Conservation (phyloP, 1,284 basidiomycete species). For the Moesziomyces sp. region DNA sequence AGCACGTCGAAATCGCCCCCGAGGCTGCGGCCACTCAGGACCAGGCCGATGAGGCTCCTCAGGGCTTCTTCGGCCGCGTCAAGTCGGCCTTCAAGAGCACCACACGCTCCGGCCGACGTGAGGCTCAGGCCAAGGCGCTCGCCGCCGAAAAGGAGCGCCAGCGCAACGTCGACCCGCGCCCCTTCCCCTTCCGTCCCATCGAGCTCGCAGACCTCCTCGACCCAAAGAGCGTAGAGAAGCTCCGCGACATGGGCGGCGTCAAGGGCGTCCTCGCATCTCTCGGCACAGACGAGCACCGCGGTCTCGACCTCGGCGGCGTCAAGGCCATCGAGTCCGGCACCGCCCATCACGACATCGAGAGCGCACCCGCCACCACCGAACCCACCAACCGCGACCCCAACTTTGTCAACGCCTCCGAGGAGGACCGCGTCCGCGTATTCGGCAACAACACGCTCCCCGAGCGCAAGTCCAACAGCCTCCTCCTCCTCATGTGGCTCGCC, state of each 20-base stretch:
- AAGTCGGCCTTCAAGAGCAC: slow-evolving; percentile 41
- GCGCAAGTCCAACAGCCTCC: slow-evolving; percentile 80
- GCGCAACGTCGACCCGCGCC: slow-evolving; percentile 57
- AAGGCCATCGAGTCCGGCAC: slow-evolving; percentile 34
- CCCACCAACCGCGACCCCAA: slow-evolving; percentile 23
- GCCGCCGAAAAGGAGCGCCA: slow-evolving; percentile 50
- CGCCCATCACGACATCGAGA: slow-evolving; percentile 29
- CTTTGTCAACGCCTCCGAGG: slow-evolving; percentile 44
- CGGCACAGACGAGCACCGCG: slow-evolving; percentile 74
- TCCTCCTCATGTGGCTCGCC: slow-evolving; percentile 90
- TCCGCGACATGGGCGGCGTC: slow-evolving; percentile 81
- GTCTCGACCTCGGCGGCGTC: slow-evolving; percentile 52
- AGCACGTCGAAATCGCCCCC: slow-evolving; percentile 5
- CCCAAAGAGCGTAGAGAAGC: slow-evolving; percentile 78
- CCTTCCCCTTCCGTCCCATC: slow-evolving; percentile 73
- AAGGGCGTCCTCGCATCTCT: slow-evolving; percentile 78
- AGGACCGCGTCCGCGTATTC: slow-evolving; percentile 72
- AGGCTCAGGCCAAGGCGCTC: slow-evolving; percentile 49
- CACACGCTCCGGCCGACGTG: slow-evolving; percentile 43
- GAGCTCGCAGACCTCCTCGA: slow-evolving; percentile 87
- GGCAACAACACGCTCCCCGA: slow-evolving; percentile 85
- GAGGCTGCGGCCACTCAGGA: slow-evolving; percentile 1
- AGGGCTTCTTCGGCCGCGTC: slow-evolving; percentile 28
- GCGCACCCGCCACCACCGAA: slow-evolving; percentile 8
- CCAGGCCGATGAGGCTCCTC: slow-evolving; percentile 1